Evolutionary conservation across 768 basidiomycete species (phyloP).

Genomic region (Lactarius indigo): DNA sequence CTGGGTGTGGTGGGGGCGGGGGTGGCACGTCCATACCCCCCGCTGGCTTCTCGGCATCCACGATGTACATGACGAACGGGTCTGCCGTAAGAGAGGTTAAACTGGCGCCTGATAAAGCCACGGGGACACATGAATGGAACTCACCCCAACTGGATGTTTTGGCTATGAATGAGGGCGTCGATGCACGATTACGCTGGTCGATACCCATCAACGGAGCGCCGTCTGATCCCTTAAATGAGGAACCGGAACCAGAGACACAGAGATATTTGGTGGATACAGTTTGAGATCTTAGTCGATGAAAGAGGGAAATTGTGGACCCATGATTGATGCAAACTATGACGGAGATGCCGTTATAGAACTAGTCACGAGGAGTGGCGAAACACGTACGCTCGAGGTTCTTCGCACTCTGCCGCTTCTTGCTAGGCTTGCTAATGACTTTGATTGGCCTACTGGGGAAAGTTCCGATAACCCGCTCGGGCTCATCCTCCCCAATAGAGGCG

Average conservation of each 20-base stretch:
- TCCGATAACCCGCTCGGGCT: slow-evolving; percentile 80
- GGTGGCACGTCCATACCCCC: slow-evolving; percentile 74
- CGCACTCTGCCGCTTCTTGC: slow-evolving; percentile 92
- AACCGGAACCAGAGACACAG: slow-evolving; percentile 89
- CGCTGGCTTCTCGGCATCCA: slow-evolving; percentile 83
- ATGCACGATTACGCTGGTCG: slow-evolving; percentile 64
- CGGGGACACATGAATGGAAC: slow-evolving; percentile 27
- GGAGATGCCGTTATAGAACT: slow-evolving; percentile 15
- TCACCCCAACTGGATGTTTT: slow-evolving; percentile 87
- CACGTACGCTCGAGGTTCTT: slow-evolving; percentile 87
- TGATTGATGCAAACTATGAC: slow-evolving; percentile 86
- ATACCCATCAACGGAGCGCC: slow-evolving; percentile 82
- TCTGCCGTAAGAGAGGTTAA: slow-evolving; percentile 40
- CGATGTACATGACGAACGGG: slow-evolving; percentile 96
- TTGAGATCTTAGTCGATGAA: slow-evolving; percentile 94
- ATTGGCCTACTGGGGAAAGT: slow-evolving; percentile 92
- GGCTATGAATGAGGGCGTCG: slow-evolving; percentile 83
- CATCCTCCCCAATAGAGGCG: slow-evolving; percentile 74
- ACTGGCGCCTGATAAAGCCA: slow-evolving; percentile 24
- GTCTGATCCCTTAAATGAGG: slow-evolving; percentile 91
- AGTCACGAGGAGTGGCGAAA: slow-evolving; percentile 22
- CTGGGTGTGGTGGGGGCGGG: slow-evolving; percentile 78
- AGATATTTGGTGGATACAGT: slow-evolving; percentile 96
- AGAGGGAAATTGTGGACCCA: slow-evolving; percentile 91
- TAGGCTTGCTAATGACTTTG: slow-evolving; percentile 97